These are phyloP conservation scores for Aureobasidium subglaciale DNA, from an alignment of 2,329 filamentous ascomycete species.

Conservation along the genomic window DNA sequence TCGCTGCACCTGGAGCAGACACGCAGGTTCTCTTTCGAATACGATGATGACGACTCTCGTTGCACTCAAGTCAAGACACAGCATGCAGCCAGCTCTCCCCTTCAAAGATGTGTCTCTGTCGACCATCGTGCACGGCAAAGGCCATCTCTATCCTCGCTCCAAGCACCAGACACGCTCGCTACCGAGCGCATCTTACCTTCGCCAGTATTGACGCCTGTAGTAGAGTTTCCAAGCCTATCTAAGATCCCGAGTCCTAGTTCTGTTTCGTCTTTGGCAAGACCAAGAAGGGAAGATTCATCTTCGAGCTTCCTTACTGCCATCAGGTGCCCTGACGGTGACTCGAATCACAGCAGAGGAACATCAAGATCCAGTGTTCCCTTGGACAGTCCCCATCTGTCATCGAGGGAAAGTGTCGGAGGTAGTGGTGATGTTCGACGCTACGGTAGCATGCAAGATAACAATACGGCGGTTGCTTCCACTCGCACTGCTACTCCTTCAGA, in stretches of 20 bases:
- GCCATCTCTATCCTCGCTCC: not conserved
- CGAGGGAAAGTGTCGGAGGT: not conserved
- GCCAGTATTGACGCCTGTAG: not conserved
- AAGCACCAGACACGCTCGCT: not conserved
- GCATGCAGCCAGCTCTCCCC: not conserved
- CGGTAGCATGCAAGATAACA: constrained; percentile 1
- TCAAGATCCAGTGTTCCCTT: constrained; percentile 20
- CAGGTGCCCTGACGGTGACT: constrained; percentile 21
- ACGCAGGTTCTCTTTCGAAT: constrained; percentile 38
- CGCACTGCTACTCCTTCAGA: not conserved
- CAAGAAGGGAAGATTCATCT: constrained; percentile 32
- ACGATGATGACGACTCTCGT: constrained; percentile 34
- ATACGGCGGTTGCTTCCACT: constrained; percentile 7
- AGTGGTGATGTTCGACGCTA: not conserved
- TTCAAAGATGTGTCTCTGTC: not conserved
- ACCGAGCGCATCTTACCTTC: not conserved
- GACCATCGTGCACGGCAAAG: not conserved
- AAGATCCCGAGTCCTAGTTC: constrained; percentile 40
- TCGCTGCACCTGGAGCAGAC: constrained; percentile 6
- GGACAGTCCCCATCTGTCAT: not conserved
- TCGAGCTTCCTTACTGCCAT: constrained; percentile 32
- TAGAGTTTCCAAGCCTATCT: constrained; percentile 20
- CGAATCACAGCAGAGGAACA: constrained; percentile 21
- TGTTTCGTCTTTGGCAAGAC: constrained; percentile 25
- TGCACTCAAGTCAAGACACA: not conserved